Evolutionary conservation across 129 eudicot species (phyloP).

Genomic region (Helianthus tuberosus): DNA sequence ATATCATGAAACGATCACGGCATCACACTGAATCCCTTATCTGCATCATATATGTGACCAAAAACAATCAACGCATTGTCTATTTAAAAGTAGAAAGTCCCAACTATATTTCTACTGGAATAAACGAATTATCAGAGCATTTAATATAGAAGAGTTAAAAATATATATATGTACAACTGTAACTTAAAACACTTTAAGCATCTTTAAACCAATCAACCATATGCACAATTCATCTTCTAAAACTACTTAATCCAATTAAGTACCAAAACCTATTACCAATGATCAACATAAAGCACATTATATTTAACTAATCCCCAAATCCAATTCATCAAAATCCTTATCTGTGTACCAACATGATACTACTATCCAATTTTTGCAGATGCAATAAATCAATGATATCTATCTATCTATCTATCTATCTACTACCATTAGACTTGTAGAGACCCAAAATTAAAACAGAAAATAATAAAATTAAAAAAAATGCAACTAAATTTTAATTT

Average conservation of each 20-base stretch:
- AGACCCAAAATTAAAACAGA: too few species aligned
- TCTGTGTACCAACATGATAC: slow-evolving; percentile 1
- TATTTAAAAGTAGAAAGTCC: slow-evolving; percentile 17
- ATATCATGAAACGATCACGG: slow-evolving; percentile 94
- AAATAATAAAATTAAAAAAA: too few species aligned
- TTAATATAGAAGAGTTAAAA: background rate
- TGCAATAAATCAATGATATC: slow-evolving; percentile 4
- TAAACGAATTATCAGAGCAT: slow-evolving; percentile 1
- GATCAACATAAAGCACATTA: background rate
- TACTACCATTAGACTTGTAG: too few species aligned
- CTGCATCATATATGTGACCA: slow-evolving; percentile 51
- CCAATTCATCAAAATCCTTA: background rate
- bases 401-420: too few species aligned
- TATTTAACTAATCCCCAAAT: background rate
- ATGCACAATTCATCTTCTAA: background rate
- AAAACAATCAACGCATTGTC: background rate
- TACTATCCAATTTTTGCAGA: slow-evolving; percentile 1
- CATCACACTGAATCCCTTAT: slow-evolving; percentile 76
- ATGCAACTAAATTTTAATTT: slow-evolving; percentile 9
- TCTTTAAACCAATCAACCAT: background rate
- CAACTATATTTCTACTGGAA: slow-evolving; percentile 20
- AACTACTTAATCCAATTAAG: background rate
- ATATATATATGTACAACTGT: background rate
- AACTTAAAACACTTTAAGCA: background rate
- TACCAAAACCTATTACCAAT: background rate